These are phyloP conservation scores for Paracamarosporium sp. DNA, from an alignment of 2,329 filamentous ascomycete genomes.

Conservation along the genomic window DNA sequence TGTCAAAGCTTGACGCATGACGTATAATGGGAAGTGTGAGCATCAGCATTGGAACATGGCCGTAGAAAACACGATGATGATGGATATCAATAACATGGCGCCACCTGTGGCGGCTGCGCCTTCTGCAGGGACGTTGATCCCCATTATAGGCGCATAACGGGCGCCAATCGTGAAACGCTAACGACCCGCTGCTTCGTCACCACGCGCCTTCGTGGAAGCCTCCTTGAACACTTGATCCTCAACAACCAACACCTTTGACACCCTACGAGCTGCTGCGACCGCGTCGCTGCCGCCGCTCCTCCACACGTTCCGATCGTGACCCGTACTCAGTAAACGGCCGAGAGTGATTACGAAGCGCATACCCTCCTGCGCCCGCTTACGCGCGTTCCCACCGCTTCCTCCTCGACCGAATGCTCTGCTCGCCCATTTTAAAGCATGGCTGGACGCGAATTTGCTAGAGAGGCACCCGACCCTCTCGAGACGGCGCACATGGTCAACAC, in stretches of 20 bases:
- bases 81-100: background rate
- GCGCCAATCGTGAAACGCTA: conserved; percentile 4
- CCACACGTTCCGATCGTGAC: background rate
- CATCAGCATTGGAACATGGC: background rate
- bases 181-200: background rate
- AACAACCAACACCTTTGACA: background rate
- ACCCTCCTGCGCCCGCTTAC: background rate
- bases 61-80: background rate
- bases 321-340: background rate
- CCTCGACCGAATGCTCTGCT: conserved; percentile 11
- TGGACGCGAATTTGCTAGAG: conserved; percentile 3
- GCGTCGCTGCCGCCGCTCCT: background rate
- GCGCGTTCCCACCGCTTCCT: conserved; percentile 8
- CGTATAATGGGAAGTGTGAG: background rate
- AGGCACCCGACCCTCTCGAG: conserved; percentile 1
- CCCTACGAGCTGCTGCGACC: background rate
- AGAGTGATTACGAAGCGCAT: conserved; percentile 1
- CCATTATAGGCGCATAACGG: conserved; percentile 5
- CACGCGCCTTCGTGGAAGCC: background rate
- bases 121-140: conserved; percentile 5
- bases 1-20: conserved; percentile 2
- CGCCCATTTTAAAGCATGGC: conserved; percentile 5
- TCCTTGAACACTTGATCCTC: background rate
- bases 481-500: background rate
- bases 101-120: background rate